These are phyloP conservation scores for Xylaria sp. DNA, from an alignment of 2,329 filamentous ascomycete genomes.

Conservation along the genomic window DNA sequence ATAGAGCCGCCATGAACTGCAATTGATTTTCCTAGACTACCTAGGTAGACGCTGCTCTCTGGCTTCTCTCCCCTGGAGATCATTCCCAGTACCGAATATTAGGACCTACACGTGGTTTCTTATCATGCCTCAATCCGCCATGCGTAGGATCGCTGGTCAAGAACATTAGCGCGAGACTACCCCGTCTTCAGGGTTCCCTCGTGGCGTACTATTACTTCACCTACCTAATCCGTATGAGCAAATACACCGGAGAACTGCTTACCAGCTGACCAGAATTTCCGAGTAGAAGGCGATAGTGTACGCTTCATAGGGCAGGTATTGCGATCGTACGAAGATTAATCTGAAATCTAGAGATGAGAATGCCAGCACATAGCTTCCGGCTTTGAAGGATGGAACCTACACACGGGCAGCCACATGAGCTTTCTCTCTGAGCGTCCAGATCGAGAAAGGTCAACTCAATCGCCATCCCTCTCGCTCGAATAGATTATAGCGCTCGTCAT, in stretches of 20 bases:
- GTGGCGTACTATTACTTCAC: background rate
- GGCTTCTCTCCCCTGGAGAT: too few relatives aligned
- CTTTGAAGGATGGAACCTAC: background rate
- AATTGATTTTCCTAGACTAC: too few relatives aligned
- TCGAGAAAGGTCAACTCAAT: background rate
- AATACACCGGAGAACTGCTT: background rate
- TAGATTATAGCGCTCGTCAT: background rate
- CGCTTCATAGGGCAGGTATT: background rate
- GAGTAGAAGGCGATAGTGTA: background rate
- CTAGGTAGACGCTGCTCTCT: too few relatives aligned
- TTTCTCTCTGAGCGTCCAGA: background rate
- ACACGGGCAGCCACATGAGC: background rate
- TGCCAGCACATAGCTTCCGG: background rate
- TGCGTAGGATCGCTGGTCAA: background rate
- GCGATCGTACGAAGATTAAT: background rate
- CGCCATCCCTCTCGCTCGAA: background rate
- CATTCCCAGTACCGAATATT: background rate
- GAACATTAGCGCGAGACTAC: background rate
- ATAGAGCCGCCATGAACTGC: too few relatives aligned
- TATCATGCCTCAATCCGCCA: constrained; percentile 19
- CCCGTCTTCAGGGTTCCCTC: background rate
- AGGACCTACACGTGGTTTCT: background rate
- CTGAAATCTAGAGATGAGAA: background rate
- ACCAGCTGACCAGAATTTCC: background rate
- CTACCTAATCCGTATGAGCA: background rate